phyloP scores from a whole-genome alignment of 129 eudicot species.

The Cynara cardunculus region DNA sequence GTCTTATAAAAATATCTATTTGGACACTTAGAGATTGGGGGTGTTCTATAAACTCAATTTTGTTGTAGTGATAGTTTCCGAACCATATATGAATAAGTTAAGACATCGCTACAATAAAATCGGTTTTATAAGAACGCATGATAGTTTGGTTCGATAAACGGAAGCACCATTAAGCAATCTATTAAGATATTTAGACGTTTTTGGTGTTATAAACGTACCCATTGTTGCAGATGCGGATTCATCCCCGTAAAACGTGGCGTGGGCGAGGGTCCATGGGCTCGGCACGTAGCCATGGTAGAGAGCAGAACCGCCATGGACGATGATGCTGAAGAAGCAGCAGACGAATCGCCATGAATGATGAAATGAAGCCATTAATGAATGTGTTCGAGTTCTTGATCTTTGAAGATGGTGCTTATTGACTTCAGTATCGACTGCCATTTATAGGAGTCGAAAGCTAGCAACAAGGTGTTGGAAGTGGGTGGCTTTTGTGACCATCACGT shows the following conservation, averaged over 20 bases:
- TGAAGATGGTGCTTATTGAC: slow-evolving; percentile 15
- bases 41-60: too few relatives aligned
- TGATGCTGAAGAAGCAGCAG: slow-evolving; percentile 16
- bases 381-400: background rate
- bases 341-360: slow-evolving; percentile 16
- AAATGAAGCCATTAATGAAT: slow-evolving; percentile 37
- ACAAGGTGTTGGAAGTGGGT: background rate
- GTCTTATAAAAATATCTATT: too few relatives aligned
- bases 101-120: too few relatives aligned
- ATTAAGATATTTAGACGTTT: background rate
- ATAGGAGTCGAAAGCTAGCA: slow-evolving; percentile 8
- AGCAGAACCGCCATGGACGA: slow-evolving; percentile 13
- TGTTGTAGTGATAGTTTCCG: too few relatives aligned
- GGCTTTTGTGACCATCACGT: slow-evolving; percentile 48
- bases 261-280: slow-evolving; percentile 53
- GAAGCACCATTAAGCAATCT: background rate
- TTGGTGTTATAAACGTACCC: slow-evolving; percentile 36
- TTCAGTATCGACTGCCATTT: slow-evolving; percentile 21
- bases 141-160: too few relatives aligned
- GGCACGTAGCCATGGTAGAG: slow-evolving; percentile 34
- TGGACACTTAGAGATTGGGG: too few relatives aligned
- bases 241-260: slow-evolving; percentile 83
- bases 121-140: too few relatives aligned
- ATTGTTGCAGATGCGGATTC: slow-evolving; percentile 71
- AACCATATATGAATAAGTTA: too few relatives aligned